phyloP scores from a whole-genome alignment of 176 grass and related monocot genomes.

The barley (Hordeum vulgare) region DNA sequence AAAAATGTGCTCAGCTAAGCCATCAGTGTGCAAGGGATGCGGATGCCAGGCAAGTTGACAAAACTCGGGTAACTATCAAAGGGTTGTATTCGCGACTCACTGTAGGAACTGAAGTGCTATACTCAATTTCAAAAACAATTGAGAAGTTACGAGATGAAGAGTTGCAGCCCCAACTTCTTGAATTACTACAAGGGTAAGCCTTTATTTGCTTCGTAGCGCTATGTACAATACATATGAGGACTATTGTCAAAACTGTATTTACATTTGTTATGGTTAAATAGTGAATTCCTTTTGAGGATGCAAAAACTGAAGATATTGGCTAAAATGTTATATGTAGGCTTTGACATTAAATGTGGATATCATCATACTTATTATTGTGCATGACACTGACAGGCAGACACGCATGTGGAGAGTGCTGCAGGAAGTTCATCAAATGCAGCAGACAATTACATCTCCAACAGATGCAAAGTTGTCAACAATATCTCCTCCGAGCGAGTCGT shows the following conservation, averaged over 20 bases:
- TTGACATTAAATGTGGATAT: not conserved
- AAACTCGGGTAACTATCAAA: conserved; percentile 41
- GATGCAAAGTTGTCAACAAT: conserved; percentile 23
- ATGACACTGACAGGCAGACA: conserved; percentile 37
- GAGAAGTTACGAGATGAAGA: conserved; percentile 67
- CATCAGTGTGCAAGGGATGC: conserved; percentile 39
- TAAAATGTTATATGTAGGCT: not conserved
- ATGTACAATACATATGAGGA: not conserved
- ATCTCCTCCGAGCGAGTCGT: conserved; percentile 25
- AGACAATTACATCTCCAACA: conserved; percentile 41
- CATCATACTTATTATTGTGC: not conserved
- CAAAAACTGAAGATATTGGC: not conserved
- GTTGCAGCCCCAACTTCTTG: conserved; percentile 61
- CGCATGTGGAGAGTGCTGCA: conserved; percentile 68
- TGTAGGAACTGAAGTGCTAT: conserved; percentile 38
- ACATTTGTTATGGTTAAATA: not conserved
- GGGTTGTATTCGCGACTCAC: conserved; percentile 39
- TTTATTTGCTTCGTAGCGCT: not conserved
- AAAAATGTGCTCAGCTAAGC: conserved; percentile 40
- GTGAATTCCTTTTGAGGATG: not conserved
- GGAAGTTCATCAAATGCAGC: conserved; percentile 57
- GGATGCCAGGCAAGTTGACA: conserved; percentile 36
- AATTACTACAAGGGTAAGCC: conserved; percentile 60
- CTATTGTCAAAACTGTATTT: not conserved
- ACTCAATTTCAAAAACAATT: conserved; percentile 58